Base-by-base conservation (phyloP, 1,284 basidiomycete genomes). In the Pseudozyma hubeiensis region DNA sequence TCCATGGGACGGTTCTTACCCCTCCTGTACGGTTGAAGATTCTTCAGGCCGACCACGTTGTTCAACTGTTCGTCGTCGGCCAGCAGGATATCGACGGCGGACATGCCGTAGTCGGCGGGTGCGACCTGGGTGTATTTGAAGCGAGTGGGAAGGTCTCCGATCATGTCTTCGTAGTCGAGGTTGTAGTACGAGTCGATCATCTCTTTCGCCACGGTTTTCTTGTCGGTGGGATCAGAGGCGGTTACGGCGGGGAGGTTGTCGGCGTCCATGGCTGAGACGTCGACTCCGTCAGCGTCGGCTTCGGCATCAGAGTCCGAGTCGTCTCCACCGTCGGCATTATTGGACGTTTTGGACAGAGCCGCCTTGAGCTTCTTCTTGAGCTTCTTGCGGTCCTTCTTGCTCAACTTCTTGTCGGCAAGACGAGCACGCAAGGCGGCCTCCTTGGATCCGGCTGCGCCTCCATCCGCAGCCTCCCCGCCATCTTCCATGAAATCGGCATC, bases 161-260 rank as follows among this genome's bases (percentile, higher is more conserved):
- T 93, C 87, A 97, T 89, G 83, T 97, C 95, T 85, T 98, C 97
- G 87, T 97, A 97, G 76, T 97, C 94, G 17, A 98, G 88, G 33
- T 88, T 89, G 84, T 94, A 92, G 54, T 98, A 88, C 82, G 94
- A 92, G 68, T 95, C 92, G 90, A 97, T 92, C 77, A 95, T 93
- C 79, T 92, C 87, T 59, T 94, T 90, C 55, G 95, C 86, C 76
- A 90, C 57, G 16, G 76, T 60, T 53, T 80, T 78, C 33, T 79
- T 74, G 56, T 83, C 83, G 5, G 67, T 56, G 7, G 75, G 45
- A 3, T 24, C 56, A 40, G 55, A 9, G 5, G 54, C 16, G 11
- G 58, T n/a, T n/a, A n/a, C 13, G 13, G 49, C 29, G 24, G 17
- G 17, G 40, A 14, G 41, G 4, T 2, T 31, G 49, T 81, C 76